A percentile compares a stretch with the other conserved stretches of the same genome.
phyloP scores from a whole-genome alignment of 768 basidiomycete species.

The Glaciozyma antarctica region DNA sequence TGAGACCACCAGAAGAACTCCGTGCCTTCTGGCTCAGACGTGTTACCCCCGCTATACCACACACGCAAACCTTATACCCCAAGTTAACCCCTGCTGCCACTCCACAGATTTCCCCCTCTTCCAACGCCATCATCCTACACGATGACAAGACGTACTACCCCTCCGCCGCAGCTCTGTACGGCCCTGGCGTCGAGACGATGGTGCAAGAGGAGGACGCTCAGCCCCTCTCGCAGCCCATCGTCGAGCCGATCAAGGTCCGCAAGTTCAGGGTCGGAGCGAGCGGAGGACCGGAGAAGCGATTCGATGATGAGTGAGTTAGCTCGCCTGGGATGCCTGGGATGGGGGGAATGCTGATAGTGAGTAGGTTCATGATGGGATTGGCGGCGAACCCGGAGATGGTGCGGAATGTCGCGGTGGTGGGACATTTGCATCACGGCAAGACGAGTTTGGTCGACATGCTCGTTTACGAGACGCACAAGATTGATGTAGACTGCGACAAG shows the following conservation, averaged over 20 bases:
- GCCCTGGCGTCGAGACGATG: slow-evolving; percentile 83
- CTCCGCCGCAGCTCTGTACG: slow-evolving; percentile 82
- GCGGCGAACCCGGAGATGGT: slow-evolving; percentile 86
- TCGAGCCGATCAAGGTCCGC: slow-evolving; percentile 87
- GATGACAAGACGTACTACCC: slow-evolving; percentile 99
- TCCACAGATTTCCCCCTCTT: slow-evolving; percentile 54
- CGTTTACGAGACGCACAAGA: slow-evolving; percentile 88
- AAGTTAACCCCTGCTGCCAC: slow-evolving; percentile 19
- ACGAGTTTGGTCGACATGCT: slow-evolving; percentile 96
- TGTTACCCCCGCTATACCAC: too few relatives aligned
- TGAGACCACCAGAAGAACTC: too few relatives aligned
- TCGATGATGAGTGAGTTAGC: slow-evolving; percentile 74
- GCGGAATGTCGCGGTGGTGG: slow-evolving; percentile 90
- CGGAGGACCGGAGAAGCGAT: slow-evolving; percentile 72
- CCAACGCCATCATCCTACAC: slow-evolving; percentile 64
- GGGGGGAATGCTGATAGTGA: neutral
- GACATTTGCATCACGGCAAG: slow-evolving; percentile 96
- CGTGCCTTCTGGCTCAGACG: too few relatives aligned
- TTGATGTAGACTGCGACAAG: slow-evolving; percentile 84
- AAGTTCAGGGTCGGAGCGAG: slow-evolving; percentile 95
- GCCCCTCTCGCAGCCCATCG: slow-evolving; percentile 84
- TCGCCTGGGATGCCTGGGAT: neutral
- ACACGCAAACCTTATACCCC: too few relatives aligned
- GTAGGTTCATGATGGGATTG: slow-evolving; percentile 83
- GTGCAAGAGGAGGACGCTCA: slow-evolving; percentile 99